Evolutionary conservation across 192 early-diverging fungal species (phyloP).

Genomic region (Backusella mclennaniae): DNA sequence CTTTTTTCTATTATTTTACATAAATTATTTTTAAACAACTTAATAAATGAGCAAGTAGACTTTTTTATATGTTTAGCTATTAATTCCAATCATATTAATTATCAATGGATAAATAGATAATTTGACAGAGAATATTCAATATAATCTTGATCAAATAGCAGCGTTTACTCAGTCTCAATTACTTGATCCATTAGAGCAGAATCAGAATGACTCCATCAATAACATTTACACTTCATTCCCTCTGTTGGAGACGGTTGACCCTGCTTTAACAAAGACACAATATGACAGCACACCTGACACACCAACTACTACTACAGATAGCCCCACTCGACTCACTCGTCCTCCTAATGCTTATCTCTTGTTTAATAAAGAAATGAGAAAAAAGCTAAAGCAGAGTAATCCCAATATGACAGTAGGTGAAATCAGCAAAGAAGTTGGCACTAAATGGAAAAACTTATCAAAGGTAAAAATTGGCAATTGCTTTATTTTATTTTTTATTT

Average conservation of each 20-base stretch:
- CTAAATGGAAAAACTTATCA: slow-evolving; percentile 49
- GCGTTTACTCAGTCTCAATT: slow-evolving; percentile 6
- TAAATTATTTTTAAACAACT: not conserved
- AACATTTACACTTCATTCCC: slow-evolving; percentile 3
- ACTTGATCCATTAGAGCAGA: slow-evolving; percentile 7
- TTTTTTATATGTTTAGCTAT: not conserved
- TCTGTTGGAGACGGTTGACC: not conserved
- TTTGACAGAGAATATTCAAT: slow-evolving; percentile 15
- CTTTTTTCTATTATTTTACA: not conserved
- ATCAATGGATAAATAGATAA: slow-evolving; percentile 6
- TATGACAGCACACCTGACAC: slow-evolving; percentile 15
- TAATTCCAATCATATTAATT: not conserved
- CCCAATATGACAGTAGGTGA: slow-evolving; percentile 59
- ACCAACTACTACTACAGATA: not conserved
- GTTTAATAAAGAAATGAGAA: slow-evolving; percentile 61
- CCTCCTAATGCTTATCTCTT: slow-evolving; percentile 60
- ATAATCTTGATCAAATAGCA: not conserved
- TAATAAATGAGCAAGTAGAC: not conserved
- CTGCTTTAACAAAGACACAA: slow-evolving; percentile 7
- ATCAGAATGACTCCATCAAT: not conserved
- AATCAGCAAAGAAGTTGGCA: slow-evolving; percentile 55
- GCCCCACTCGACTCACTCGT: slow-evolving; percentile 42
- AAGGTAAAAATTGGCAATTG: slow-evolving; percentile 18
- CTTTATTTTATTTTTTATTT: not conserved
- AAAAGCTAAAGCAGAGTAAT: slow-evolving; percentile 49